Percentiles rank a stretch among this genome's conserved stretches.
phyloP scores from a whole-genome alignment of 2,329 filamentous ascomycete species.

The Exserohilum turcica region DNA sequence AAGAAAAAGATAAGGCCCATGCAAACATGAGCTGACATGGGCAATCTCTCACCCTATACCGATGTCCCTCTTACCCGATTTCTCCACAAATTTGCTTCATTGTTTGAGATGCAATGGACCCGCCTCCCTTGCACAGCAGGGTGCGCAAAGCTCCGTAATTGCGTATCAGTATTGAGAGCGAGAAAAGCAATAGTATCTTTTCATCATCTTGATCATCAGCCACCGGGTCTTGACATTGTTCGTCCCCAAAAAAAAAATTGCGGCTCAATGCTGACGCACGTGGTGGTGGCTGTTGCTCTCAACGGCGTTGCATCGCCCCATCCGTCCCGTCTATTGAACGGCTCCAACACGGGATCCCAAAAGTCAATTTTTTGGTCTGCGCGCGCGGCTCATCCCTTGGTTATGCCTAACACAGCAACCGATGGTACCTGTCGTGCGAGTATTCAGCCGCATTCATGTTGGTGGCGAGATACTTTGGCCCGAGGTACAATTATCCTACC shows the following conservation, averaged over 20 bases:
- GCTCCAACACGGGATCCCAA: not conserved
- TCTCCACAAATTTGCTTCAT: too few species aligned
- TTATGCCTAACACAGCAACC: not conserved
- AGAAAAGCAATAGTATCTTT: not conserved
- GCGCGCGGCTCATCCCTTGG: not conserved
- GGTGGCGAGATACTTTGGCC: conserved; percentile 12
- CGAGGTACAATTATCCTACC: conserved; percentile 10
- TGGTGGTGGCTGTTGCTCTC: not conserved
- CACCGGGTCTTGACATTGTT: conserved; percentile 5
- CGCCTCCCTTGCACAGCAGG: too few species aligned
- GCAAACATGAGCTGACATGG: too few species aligned
- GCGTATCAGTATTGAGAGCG: not conserved
- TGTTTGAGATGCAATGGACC: too few species aligned
- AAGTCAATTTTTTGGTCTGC: too few species aligned
- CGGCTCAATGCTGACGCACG: not conserved
- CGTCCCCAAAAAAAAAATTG: not conserved
- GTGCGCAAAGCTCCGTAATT: not conserved
- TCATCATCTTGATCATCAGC: not conserved
- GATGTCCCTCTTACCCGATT: too few species aligned
- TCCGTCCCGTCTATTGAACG: not conserved
- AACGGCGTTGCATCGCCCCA: not conserved
- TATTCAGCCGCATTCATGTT: conserved; percentile 7
- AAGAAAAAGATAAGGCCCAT: not conserved
- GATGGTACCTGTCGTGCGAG: conserved; percentile 8
- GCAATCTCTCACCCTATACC: too few species aligned